Conservation (phyloP, 208 protist species). For the Trypanosoma brucei region DNA sequence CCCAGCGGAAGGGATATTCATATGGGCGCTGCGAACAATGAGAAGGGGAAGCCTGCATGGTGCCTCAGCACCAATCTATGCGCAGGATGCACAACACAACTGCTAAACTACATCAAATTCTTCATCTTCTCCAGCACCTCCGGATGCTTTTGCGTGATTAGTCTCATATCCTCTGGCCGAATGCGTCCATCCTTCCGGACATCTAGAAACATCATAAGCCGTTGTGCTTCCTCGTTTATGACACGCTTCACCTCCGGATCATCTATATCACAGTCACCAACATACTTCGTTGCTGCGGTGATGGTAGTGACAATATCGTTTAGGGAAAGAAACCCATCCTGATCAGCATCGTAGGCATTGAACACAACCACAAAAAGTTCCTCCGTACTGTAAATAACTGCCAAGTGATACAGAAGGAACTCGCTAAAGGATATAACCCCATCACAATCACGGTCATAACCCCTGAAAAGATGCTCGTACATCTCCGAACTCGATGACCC, state of each 20-base stretch:
- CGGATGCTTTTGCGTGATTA: constrained; percentile 80
- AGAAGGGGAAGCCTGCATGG: background rate
- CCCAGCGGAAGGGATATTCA: too few species aligned
- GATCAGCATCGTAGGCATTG: constrained; percentile 91
- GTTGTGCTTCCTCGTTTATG: constrained; percentile 75
- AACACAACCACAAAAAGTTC: constrained; percentile 89
- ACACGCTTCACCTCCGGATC: constrained; percentile 71
- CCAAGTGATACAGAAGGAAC: constrained; percentile 85
- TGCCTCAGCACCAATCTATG: background rate
- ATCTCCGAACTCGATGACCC: constrained; percentile 33
- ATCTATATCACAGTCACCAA: constrained; percentile 81
- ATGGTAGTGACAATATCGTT: constrained; percentile 85
- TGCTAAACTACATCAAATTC: constrained; percentile 51
- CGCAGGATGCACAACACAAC: background rate
- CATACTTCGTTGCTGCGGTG: constrained; percentile 84
- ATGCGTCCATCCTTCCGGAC: constrained; percentile 70
- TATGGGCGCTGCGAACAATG: background rate
- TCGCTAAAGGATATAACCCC: constrained; percentile 88
- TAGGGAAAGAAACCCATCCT: constrained; percentile 82
- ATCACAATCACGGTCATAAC: constrained; percentile 81
- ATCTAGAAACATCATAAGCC: constrained; percentile 80
- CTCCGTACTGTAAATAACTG: constrained; percentile 84
- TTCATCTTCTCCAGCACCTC: constrained; percentile 90
- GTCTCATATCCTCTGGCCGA: constrained; percentile 67
- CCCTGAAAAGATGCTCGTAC: constrained; percentile 84